Percentiles rank a stretch among this genome's conserved stretches.
Conservation (phyloP, 805 yeast genomes). For the Blastobotrys terrestris region DNA sequence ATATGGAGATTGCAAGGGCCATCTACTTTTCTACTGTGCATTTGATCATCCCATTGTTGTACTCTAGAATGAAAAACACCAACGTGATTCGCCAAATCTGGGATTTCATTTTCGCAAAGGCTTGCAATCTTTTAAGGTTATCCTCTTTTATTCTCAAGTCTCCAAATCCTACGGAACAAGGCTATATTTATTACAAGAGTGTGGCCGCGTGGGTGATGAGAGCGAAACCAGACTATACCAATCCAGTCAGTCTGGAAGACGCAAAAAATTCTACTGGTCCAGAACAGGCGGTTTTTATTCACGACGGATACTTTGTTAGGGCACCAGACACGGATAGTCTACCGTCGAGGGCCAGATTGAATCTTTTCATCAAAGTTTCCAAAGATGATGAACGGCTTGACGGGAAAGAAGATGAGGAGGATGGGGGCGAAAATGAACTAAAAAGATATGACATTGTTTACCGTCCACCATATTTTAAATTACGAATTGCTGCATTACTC, state of each 20-base stretch:
- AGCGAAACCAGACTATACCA: constrained; percentile 48
- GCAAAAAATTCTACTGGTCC: constrained; percentile 39
- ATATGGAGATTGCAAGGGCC: constrained; percentile 20
- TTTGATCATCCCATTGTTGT: constrained; percentile 10
- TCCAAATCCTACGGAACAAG: constrained; percentile 63
- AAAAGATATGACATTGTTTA: constrained; percentile 68
- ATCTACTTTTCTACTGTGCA: constrained; percentile 1
- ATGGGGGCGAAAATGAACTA: constrained; percentile 29
- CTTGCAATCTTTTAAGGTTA: constrained; percentile 55
- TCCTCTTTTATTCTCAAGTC: constrained; percentile 73
- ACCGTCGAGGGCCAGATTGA: constrained; percentile 50
- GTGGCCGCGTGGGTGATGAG: constrained; percentile 38
- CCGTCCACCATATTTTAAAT: constrained; percentile 71
- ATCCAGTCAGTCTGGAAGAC: constrained; percentile 43
- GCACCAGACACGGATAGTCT: constrained; percentile 83
- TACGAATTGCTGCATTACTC: constrained; percentile 48
- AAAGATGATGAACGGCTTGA: constrained; percentile 60
- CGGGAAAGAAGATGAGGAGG: constrained; percentile 34
- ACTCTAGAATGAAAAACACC: constrained; percentile 3
- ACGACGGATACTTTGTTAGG: constrained; percentile 75
- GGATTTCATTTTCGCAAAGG: constrained; percentile 50
- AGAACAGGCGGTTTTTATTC: constrained; percentile 57
- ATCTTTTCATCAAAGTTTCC: constrained; percentile 76
- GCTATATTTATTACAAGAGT: constrained; percentile 53
- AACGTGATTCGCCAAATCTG: constrained; percentile 39